Evolutionary conservation across 176 grass and related monocot species (phyloP), one percentile per base, ranked within the genome.

Genomic region (Poa pratensis): DNA sequence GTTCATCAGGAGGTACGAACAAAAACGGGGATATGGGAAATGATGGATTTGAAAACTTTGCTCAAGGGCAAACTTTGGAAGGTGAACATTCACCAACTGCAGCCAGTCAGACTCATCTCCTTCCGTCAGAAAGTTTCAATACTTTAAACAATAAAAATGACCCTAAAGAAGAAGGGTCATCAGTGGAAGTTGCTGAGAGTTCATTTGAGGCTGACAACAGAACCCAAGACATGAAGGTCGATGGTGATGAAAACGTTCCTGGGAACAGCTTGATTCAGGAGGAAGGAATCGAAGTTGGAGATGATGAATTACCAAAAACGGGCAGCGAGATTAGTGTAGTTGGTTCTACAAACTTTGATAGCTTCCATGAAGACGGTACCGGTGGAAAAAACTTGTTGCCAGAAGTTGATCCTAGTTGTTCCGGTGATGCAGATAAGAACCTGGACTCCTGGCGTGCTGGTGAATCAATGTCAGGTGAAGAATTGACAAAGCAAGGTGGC

Each of bases 191-290:
- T 69, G 16, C 73, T 43, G 51, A 71, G 51, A 71, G 75, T 62
- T 77, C 78, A 53, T 66, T 86, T 46, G 55, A 30, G n/a, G 60
- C 35, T 13, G 19, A 37, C 9, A 60, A 62, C 60, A 70, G 34
- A 24, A 82, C 72, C 9, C 59, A 74, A 64, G 85, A 85, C 51
- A 50, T 82, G 51, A 67, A 55, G 54, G 77, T 68, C 72, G 66
- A 70, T 90, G 66, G 69, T 79, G 76, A 87, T 63, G 80, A 49
- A 45, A 88, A 68, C 64, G 42, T 83, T 62, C 32, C 27, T 40
- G 30, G 22, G 17, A 78, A 57, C n/a, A 54, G 22, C 68, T 77
- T 79, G 54, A 69, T 77, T 71, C 88, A 89, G 40, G 76, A 85
- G 6, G 88, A 77, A 89, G 71, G 10, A 59, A 32, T 49, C 2